Evolutionary conservation across 176 grass and related monocot species (phyloP).

Genomic region (Hordeum marinum): DNA sequence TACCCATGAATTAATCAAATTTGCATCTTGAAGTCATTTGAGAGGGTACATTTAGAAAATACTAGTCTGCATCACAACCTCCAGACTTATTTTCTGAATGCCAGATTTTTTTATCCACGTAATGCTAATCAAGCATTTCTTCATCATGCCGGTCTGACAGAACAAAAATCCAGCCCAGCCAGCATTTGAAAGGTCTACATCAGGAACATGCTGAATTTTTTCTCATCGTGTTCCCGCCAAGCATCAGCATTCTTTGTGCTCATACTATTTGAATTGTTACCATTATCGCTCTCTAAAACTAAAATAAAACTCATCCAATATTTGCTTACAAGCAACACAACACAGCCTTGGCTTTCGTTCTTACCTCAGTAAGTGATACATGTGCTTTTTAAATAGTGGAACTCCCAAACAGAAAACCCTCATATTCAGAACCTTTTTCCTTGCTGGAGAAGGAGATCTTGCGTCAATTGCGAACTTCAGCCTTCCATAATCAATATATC

Average conservation of each 20-base stretch:
- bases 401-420: constrained; percentile 52
- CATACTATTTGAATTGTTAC: constrained; percentile 6
- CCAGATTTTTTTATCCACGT: not conserved
- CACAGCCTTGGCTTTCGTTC: constrained; percentile 10
- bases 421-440: constrained; percentile 41
- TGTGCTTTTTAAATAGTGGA: constrained; percentile 39
- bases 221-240: not conserved
- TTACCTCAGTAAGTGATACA: constrained; percentile 41
- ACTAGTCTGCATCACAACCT: not conserved
- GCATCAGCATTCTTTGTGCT: constrained; percentile 15
- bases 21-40: no score
- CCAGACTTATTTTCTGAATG: no score
- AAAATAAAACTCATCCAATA: constrained; percentile 11
- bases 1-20: no score
- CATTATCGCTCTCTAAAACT: constrained; percentile 12
- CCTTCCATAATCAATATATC: constrained; percentile 55
- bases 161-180: not conserved
- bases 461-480: constrained; percentile 32
- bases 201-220: not conserved
- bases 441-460: constrained; percentile 37
- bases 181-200: not conserved
- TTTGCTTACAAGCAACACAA: constrained; percentile 18
- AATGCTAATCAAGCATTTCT: not conserved
- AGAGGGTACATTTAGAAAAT: no score
- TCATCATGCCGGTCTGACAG: not conserved